Base-by-base conservation (phyloP, 2,329 filamentous ascomycete genomes). In the Trichophyton equinum region DNA sequence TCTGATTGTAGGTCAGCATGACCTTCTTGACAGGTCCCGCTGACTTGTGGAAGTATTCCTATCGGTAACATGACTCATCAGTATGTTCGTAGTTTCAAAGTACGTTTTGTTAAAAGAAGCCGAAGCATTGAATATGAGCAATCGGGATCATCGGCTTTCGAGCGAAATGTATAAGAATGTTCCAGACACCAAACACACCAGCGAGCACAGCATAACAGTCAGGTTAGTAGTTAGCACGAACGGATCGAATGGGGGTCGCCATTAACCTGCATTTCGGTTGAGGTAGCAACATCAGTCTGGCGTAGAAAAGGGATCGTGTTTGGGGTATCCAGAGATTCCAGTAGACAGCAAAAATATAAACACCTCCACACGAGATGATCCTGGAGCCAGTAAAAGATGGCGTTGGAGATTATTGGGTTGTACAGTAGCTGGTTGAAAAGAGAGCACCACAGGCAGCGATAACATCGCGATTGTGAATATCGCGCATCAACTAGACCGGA, bases 31-130 rank as follows among this genome's bases (percentile, higher is more conserved):
- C 89, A 65, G 88, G 84, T 68, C 91, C 92, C 74, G 96, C 85
- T 69, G 89, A 87, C 72, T 89, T 87, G 71, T 81, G 78, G 76
- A 99, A 97, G 77, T 97, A 99, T 79, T 99, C 94, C 94, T 99
- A 90, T 76, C 78, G 76, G 76, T 75, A 76, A 75, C 75, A 79
- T 68, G 60, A 71, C 64, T 68, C 65, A 78, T 79, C 69, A 79
- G 77, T 77, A 77, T 69, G 71, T 68, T 65, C 65, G 70, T 57
- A 62, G 62, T 55, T 62, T 64, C 61, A 58, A 64, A 7, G 40
- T 36, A 30, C 22, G 46, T 13, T 47, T 11, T 47, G 55, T 40
- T 27, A 55, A 30, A 11, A 47, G 22, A 20, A 51, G 57, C 62
- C 62, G 57, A 63, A 65, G 67, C 65, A 64, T 68, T 65, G 64